Evolutionary conservation across 352 stramenopile genomes (phyloP).

Genomic region (Globisporangium alternatum): DNA sequence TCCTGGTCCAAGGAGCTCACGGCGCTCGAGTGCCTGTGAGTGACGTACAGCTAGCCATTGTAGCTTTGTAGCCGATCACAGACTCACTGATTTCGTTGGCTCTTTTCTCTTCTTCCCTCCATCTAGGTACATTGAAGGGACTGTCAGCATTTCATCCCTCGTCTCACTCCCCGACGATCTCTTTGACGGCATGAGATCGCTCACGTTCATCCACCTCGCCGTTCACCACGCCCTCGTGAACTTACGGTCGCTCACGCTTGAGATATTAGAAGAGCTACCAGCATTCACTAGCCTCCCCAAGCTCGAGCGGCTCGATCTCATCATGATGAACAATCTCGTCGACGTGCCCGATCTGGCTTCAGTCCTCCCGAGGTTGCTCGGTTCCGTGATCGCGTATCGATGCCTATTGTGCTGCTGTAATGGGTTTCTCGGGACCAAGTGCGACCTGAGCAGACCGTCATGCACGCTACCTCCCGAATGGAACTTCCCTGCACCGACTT

Average conservation of each 20-base stretch:
- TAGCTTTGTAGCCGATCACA: background rate
- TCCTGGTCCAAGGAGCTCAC: conserved; percentile 30
- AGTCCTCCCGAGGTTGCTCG: background rate
- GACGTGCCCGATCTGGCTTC: background rate
- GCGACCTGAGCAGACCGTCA: background rate
- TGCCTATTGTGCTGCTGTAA: conserved; percentile 14
- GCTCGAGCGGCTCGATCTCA: conserved; percentile 8
- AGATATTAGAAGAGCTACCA: conserved; percentile 16
- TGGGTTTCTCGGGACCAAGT: conserved; percentile 15
- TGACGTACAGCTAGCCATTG: background rate
- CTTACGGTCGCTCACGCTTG: conserved; percentile 22
- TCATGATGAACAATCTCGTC: background rate
- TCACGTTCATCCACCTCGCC: conserved; percentile 37
- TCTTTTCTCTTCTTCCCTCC: too few species aligned
- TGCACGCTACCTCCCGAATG: background rate
- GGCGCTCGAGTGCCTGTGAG: conserved; percentile 29
- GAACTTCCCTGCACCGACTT: background rate
- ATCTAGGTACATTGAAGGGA: background rate
- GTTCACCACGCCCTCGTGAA: conserved; percentile 21
- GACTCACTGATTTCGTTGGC: background rate
- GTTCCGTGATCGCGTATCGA: background rate
- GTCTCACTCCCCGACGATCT: conserved; percentile 22
- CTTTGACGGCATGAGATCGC: conserved; percentile 31
- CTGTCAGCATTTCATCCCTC: background rate
- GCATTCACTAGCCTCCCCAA: conserved; percentile 32